Percentiles rank a stretch among this genome's conserved stretches.
phyloP scores from a whole-genome alignment of 805 yeast species.

The Blastobotrys chiropterorum region DNA sequence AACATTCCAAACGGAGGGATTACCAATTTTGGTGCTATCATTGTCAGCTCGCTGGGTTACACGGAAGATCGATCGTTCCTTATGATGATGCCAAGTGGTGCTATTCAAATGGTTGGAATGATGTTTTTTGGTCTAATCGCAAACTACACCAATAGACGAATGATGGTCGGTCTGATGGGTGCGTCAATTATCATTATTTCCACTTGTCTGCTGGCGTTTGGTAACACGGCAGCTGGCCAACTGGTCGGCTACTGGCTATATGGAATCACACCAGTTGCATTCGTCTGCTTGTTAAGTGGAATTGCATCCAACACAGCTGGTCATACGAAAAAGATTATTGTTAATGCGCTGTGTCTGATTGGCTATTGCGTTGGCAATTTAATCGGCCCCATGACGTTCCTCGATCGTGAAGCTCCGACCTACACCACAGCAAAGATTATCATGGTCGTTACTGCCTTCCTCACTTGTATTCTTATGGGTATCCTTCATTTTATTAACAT shows the following conservation, averaged over 20 bases:
- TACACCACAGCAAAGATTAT: slow-evolving; percentile 51
- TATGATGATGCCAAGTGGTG: slow-evolving; percentile 29
- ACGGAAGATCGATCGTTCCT: slow-evolving; percentile 28
- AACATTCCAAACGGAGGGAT: slow-evolving; percentile 50
- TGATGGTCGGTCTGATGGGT: slow-evolving; percentile 41
- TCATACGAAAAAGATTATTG: slow-evolving; percentile 61
- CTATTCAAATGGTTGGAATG: slow-evolving; percentile 27
- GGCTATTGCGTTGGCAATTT: slow-evolving; percentile 64
- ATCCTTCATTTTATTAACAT: slow-evolving; percentile 14
- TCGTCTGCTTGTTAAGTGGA: slow-evolving; percentile 37
- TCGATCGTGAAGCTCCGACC: slow-evolving; percentile 47
- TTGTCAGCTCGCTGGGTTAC: slow-evolving; percentile 32
- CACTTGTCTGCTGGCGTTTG: slow-evolving; percentile 39
- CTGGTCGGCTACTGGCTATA: slow-evolving; percentile 38
- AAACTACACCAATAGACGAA: slow-evolving; percentile 14
- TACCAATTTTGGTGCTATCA: slow-evolving; percentile 41
- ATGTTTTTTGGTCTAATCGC: slow-evolving; percentile 13
- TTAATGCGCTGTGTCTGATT: slow-evolving; percentile 52
- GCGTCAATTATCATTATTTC: slow-evolving; percentile 39
- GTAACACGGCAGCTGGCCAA: slow-evolving; percentile 31
- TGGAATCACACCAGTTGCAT: slow-evolving; percentile 24
- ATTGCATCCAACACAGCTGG: slow-evolving; percentile 57
- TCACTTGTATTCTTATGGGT: slow-evolving; percentile 37
- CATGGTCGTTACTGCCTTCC: slow-evolving; percentile 45
- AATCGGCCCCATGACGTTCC: slow-evolving; percentile 70